Evolutionary conservation across 2,329 filamentous ascomycete species (phyloP), one percentile per base, ranked within the genome.

Genomic region (Volutella citrinella): DNA sequence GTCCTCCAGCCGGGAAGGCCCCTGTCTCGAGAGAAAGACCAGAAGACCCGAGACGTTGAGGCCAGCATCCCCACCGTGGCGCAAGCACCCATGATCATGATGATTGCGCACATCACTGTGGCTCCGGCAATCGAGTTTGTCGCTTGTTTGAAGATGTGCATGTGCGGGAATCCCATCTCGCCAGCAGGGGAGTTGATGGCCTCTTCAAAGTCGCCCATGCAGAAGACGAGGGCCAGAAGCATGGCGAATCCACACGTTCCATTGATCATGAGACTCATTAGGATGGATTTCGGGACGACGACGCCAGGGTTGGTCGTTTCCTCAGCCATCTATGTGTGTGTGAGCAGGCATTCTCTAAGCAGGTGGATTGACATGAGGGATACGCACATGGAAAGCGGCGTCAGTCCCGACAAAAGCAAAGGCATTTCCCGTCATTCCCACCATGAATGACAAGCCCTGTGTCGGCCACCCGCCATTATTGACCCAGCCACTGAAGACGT

Each of bases 11-110:
- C 50, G 6, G 59, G 59, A 20, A 61, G 36, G 5, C 52, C 59
- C 0, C 49, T 52, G 13, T 61, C 59, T 4, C 59, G 49, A 2
- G 59, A 49, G 44, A 78, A 78, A 0, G 75, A 71, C 70, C 71
- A 79, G 10, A 74, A 67, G 35, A 77, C 68, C 10, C 76, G 66
- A 1, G 75, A 78, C 0, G 76, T 74, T 0, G 78, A 73, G 2
- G 72, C 74, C 0, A 81, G 66, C 38, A 74, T 71, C 2, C 69
- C 70, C 14, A 76, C 69, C 11, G 67, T 71, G 21, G 68, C 68
- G 13, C 65, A 69, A 2, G 67, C 65, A 6, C 69, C 56, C 19
- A 73, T 67, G 13, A 75, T 52, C 5, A 75, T 61, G 4, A 77
- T 55, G 13, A 78, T 63, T 5, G 63, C 53, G 0, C 66, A 62